Percentiles rank a stretch among this genome's conserved stretches.
These are phyloP conservation scores for Phaffomyces antillensis DNA, from an alignment of 805 yeast species.

Conservation along the genomic window DNA sequence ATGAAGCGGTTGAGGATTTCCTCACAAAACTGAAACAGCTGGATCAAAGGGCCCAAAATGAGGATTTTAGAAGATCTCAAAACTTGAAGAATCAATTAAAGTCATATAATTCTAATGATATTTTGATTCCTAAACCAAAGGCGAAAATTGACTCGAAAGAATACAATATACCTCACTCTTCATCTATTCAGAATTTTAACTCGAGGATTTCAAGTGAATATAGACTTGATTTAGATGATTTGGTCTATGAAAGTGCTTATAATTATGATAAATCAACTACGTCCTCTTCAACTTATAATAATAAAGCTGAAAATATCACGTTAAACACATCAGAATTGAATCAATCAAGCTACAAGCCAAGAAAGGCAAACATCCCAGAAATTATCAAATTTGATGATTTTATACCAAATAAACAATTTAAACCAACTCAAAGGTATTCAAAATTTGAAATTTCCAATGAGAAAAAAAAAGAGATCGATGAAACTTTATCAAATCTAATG, in stretches of 20 bases:
- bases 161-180: conserved; percentile 8
- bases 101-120: background rate
- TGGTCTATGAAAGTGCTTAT: conserved; percentile 59
- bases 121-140: conserved; percentile 4
- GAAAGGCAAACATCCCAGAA: conserved; percentile 13
- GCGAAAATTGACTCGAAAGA: background rate
- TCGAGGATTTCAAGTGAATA: conserved; percentile 36
- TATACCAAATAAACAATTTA: background rate
- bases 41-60: conserved; percentile 5
- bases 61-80: conserved; percentile 9
- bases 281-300: background rate
- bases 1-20: conserved; percentile 6
- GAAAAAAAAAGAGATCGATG: conserved; percentile 15
- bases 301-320: no score
- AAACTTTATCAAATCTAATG: conserved; percentile 10
- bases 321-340: no score
- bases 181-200: conserved; percentile 12
- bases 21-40: conserved; percentile 5
- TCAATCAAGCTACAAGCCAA: background rate
- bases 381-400: conserved; percentile 22
- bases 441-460: conserved; percentile 18
- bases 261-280: conserved; percentile 36
- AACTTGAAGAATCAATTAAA: background rate
- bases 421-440: conserved; percentile 9
- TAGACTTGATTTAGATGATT: conserved; percentile 33